A percentile compares a stretch with the other conserved stretches of the same genome.
These are phyloP conservation scores for Colletotrichum chlorophyti DNA, from an alignment of 2,329 filamentous ascomycete species.

Conservation along the genomic window DNA sequence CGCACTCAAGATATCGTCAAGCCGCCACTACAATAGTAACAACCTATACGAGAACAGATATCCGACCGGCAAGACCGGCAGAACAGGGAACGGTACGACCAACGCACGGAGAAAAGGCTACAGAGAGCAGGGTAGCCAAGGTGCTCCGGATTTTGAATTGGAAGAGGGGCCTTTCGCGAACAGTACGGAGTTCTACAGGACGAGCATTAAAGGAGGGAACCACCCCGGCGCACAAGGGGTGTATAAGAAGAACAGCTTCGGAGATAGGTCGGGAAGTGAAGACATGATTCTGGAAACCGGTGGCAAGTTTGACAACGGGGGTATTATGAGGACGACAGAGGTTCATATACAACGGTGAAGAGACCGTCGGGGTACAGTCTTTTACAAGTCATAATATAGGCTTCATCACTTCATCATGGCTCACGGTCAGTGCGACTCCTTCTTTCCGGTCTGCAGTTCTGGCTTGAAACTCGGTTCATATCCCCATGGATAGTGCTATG, in stretches of 20 bases:
- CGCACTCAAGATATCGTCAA: slow-evolving; percentile 35
- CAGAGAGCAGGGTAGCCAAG: slow-evolving; percentile 14
- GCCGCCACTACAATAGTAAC: slow-evolving; percentile 3
- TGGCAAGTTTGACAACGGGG: not conserved
- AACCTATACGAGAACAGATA: slow-evolving; percentile 23
- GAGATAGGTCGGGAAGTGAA: slow-evolving; percentile 16
- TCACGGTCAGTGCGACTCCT: too few species aligned
- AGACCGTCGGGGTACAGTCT: too few species aligned
- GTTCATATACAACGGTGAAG: slow-evolving; percentile 5
- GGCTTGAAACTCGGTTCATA: too few species aligned
- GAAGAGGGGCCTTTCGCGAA: slow-evolving; percentile 2
- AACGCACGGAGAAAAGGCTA: slow-evolving; percentile 10
- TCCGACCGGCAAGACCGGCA: slow-evolving; percentile 7
- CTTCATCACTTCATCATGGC: too few species aligned
- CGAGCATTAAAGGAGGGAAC: slow-evolving; percentile 3
- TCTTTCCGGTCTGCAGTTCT: too few species aligned
- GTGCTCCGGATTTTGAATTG: slow-evolving; percentile 15
- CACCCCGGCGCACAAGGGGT: not conserved
- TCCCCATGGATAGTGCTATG: too few species aligned
- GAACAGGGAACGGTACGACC: not conserved
- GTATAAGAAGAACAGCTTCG: slow-evolving; percentile 9
- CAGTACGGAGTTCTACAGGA: not conserved
- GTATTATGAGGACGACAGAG: slow-evolving; percentile 26
- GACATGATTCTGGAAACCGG: slow-evolving; percentile 5
- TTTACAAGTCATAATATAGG: too few species aligned